Base-by-base conservation (phyloP, 2,329 filamentous ascomycete genomes). In the Apiospora aurea region DNA sequence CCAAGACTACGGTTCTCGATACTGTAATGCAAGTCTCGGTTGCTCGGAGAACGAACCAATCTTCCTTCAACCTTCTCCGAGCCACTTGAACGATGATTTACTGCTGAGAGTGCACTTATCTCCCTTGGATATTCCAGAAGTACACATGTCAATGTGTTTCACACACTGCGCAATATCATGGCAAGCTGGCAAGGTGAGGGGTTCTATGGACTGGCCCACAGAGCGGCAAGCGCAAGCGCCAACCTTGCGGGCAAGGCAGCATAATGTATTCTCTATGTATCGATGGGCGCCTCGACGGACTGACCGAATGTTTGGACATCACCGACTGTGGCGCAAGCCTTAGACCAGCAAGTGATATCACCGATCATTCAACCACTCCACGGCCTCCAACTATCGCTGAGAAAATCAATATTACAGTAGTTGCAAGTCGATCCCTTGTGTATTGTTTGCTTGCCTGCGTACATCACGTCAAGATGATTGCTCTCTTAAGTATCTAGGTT, bases 121-220 rank as follows among this genome's bases (percentile, higher is more conserved):
- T 29, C 49, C 24, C 49, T 8, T 51, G n/a, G 49, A 26, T 26
- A 51, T 26, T 24, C 24, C 49, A 26, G 24, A 24, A 29, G 49
- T 29, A 53, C 49, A 26, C 49, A 53, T 53, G 49, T 16, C 13
- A 51, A 2, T n/a, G 24, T 24, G 49, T 51, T 24, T 51, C 49
- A 51, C n/a, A 51, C 16, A 53, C 24, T 26, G 34, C 51, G 26
- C 26, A 21, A 24, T 57, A 18, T 57, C 51, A 57, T 51, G n/a
- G 51, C 51, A 57, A 34, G 51, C 34, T 51, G n/a, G 51, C 51
- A 57, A 34, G 51, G 51, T 29, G 51, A 61, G 53, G 53, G 29
- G 53, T 61, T 57, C 51, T 61, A 61, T 38, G 53, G 29, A 8
- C 53, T 61, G 29, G 53, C 11, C 29, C 16, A 61, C 53, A 61